phyloP scores from a whole-genome alignment of 2,329 filamentous ascomycete species.

The Aspergillus calidoustus region DNA sequence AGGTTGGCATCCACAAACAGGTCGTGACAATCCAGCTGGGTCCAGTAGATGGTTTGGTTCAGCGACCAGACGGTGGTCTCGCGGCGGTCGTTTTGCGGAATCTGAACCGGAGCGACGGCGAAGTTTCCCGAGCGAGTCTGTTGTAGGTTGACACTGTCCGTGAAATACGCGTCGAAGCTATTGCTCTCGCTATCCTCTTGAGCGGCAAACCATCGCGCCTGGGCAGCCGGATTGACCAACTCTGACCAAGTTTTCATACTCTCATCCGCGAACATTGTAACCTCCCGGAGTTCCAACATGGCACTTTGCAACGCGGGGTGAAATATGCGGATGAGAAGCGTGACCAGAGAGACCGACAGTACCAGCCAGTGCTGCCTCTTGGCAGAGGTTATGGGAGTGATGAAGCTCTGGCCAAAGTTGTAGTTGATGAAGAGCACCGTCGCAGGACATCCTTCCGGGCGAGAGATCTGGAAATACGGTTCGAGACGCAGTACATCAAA shows the following conservation, averaged over 20 bases:
- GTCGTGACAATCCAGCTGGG: slow-evolving; percentile 31
- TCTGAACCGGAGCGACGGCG: slow-evolving; percentile 39
- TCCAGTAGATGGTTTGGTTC: slow-evolving; percentile 41
- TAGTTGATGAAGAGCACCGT: slow-evolving; percentile 42
- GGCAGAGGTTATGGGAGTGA: slow-evolving; percentile 38
- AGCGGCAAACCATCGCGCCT: slow-evolving; percentile 36
- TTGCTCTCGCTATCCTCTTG: slow-evolving; percentile 32
- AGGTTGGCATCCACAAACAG: slow-evolving; percentile 26
- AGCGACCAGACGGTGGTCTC: slow-evolving; percentile 36
- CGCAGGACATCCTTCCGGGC: slow-evolving; percentile 38
- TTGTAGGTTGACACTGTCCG: slow-evolving; percentile 23
- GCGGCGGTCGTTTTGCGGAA: slow-evolving; percentile 27
- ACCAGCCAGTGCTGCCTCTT: slow-evolving; percentile 40
- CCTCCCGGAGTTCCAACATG: slow-evolving; percentile 36
- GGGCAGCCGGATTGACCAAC: slow-evolving; percentile 32
- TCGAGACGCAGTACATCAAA: slow-evolving; percentile 56
- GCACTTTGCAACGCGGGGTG: slow-evolving; percentile 39
- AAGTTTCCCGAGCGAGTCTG: slow-evolving; percentile 34
- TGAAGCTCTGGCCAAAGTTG: slow-evolving; percentile 41
- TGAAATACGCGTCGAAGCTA: slow-evolving; percentile 28
- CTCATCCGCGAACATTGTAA: slow-evolving; percentile 27
- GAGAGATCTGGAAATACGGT: slow-evolving; percentile 51
- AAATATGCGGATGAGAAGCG: slow-evolving; percentile 37
- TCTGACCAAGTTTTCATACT: slow-evolving; percentile 35
- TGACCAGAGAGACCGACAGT: slow-evolving; percentile 37